A percentile compares a stretch with the other conserved stretches of the same genome.
Conservation (phyloP, 2,329 filamentous ascomycete species). For the Colletotrichum sp. region DNA sequence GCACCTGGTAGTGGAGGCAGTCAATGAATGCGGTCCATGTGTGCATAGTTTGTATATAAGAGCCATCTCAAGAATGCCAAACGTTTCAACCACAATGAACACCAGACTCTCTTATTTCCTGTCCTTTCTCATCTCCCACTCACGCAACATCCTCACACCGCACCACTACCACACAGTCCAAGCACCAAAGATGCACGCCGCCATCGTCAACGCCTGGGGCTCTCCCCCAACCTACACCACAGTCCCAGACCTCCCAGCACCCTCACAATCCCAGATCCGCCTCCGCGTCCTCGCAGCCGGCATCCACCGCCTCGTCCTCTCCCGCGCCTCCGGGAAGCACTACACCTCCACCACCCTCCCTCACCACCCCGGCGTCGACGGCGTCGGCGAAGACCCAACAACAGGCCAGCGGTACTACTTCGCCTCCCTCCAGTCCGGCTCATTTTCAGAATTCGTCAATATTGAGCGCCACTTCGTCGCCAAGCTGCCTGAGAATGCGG, state of each 20-base stretch:
- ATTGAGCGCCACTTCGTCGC: constrained; percentile 42
- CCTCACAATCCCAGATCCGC: constrained; percentile 49
- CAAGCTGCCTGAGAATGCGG: constrained; percentile 47
- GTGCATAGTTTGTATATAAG: not conserved
- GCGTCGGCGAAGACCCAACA: constrained; percentile 49
- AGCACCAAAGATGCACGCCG: constrained; percentile 35
- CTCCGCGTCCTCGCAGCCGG: constrained; percentile 51
- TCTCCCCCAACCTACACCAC: constrained; percentile 29
- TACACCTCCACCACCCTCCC: constrained; percentile 55
- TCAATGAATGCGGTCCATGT: not conserved
- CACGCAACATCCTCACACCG: not conserved
- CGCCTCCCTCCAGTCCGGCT: constrained; percentile 38
- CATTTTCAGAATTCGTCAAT: constrained; percentile 54
- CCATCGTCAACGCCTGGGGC: constrained; percentile 45
- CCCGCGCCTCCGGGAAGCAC: constrained; percentile 58
- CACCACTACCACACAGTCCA: not conserved
- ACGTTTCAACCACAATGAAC: not conserved
- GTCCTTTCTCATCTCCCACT: not conserved
- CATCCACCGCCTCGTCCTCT: constrained; percentile 58
- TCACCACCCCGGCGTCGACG: constrained; percentile 58
- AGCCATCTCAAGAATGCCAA: not conserved
- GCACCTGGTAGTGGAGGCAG: not conserved
- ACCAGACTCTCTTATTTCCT: not conserved
- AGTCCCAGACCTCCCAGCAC: constrained; percentile 33
- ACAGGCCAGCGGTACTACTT: constrained; percentile 58